Conservation (phyloP, 73 alveolate genomes). For the Paramecium octaurelia region DNA sequence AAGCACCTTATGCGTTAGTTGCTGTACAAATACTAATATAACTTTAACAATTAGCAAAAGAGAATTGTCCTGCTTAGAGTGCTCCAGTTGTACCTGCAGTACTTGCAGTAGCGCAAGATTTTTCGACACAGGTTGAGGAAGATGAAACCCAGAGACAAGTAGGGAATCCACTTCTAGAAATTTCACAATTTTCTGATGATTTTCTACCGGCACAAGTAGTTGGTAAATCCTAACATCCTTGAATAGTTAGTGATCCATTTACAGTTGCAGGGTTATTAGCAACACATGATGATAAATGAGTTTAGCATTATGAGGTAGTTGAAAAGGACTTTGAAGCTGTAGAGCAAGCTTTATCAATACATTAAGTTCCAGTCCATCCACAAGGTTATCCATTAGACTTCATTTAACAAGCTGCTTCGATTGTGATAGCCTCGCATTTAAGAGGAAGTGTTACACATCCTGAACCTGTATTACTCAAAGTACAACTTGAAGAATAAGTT, state of each 20-base stretch:
- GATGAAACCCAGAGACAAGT: neutral
- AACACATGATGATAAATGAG: neutral
- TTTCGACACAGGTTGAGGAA: neutral
- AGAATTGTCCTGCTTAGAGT: neutral
- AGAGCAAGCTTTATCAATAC: neutral
- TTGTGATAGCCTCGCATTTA: neutral
- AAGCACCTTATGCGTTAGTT: too few relatives aligned
- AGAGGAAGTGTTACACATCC: neutral
- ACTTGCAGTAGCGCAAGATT: neutral
- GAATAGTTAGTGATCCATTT: neutral
- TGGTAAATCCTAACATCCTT: neutral
- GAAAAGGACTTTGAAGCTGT: neutral
- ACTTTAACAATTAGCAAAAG: neutral
- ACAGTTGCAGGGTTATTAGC: neutral
- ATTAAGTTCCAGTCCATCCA: constrained; percentile 24
- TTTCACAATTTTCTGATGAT: neutral
- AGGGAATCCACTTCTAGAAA: neutral
- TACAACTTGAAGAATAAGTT: neutral
- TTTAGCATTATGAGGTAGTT: neutral
- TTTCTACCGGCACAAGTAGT: neutral
- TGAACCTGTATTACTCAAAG: neutral
- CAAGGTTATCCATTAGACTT: neutral
- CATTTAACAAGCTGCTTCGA: neutral
- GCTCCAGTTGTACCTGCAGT: neutral
- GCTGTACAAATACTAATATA: neutral